Percentiles rank a stretch among this genome's conserved stretches.
Conservation (phyloP, 2,329 filamentous ascomycete species). For the Furcasterigmium sp. region DNA sequence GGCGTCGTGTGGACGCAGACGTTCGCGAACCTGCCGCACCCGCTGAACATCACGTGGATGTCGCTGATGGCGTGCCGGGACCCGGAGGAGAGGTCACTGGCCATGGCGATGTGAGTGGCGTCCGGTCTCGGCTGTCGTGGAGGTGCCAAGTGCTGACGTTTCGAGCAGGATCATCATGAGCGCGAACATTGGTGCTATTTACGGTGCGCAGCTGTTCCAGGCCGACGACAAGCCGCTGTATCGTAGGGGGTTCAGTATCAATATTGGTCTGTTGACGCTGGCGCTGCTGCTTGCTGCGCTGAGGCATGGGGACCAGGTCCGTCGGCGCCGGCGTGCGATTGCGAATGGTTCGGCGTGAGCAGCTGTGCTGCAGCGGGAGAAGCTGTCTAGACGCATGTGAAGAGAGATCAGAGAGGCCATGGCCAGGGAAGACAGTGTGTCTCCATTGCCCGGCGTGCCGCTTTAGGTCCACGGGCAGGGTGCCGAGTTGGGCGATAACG, state of each 20-base stretch:
- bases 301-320: constrained; percentile 35
- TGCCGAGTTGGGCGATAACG: too few species aligned
- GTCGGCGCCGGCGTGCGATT: not conserved
- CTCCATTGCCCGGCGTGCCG: too few species aligned
- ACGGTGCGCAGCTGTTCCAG: constrained; percentile 55
- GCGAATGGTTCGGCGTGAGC: too few species aligned
- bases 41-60: constrained; percentile 56
- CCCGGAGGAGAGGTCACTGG: constrained; percentile 51
- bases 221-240: constrained; percentile 44
- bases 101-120: constrained; percentile 47
- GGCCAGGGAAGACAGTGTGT: too few species aligned
- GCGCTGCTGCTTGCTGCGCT: constrained; percentile 33
- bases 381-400: too few species aligned
- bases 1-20: constrained; percentile 51
- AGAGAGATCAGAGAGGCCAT: too few species aligned
- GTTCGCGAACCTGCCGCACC: constrained; percentile 49
- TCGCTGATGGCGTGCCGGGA: constrained; percentile 45
- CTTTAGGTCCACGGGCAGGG: too few species aligned
- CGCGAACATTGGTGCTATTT: constrained; percentile 56
- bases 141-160: not conserved
- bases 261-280: constrained; percentile 36
- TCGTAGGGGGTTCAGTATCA: constrained; percentile 42
- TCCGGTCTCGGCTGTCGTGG: not conserved
- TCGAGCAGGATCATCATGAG: constrained; percentile 49
- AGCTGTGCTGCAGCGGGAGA: too few species aligned